Percentiles rank a stretch among this genome's conserved stretches.
These are phyloP conservation scores for Penicillium canescens DNA, from an alignment of 495 filamentous ascomycete genomes.

Conservation along the genomic window DNA sequence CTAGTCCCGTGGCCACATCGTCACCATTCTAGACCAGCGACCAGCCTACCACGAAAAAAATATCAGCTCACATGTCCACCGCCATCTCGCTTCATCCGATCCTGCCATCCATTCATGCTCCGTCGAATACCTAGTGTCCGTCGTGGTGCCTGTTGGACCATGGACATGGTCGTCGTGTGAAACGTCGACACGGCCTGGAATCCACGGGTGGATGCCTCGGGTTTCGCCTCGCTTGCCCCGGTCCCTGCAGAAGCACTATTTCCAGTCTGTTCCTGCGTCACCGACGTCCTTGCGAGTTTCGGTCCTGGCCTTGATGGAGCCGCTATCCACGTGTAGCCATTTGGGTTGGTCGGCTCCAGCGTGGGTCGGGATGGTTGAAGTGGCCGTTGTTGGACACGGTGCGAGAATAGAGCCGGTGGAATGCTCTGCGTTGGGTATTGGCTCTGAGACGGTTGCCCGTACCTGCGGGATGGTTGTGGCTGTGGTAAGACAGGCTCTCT, in stretches of 20 bases:
- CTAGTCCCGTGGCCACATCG: slow-evolving; percentile 1
- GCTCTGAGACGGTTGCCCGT: slow-evolving; percentile 9
- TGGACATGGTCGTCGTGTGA: slow-evolving; percentile 55
- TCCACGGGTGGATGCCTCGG: slow-evolving; percentile 17
- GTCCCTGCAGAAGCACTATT: slow-evolving; percentile 9
- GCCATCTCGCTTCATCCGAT: slow-evolving; percentile 44
- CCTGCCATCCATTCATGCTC: slow-evolving; percentile 58
- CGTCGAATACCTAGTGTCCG: slow-evolving; percentile 60
- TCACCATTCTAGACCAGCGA: slow-evolving; percentile 14
- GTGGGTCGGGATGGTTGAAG: slow-evolving; percentile 37
- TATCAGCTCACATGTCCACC: slow-evolving; percentile 18
- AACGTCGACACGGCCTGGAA: slow-evolving; percentile 45
- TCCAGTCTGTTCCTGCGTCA: slow-evolving; percentile 12
- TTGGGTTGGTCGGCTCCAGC: slow-evolving; percentile 38
- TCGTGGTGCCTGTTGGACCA: slow-evolving; percentile 33
- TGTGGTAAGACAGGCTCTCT: slow-evolving; percentile 10
- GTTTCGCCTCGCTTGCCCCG: slow-evolving; percentile 27
- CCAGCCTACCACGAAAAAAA: slow-evolving; percentile 1
- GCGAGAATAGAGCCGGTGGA: slow-evolving; percentile 27
- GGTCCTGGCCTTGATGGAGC: slow-evolving; percentile 23
- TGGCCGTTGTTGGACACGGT: slow-evolving; percentile 41
- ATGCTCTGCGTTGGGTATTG: slow-evolving; percentile 12
- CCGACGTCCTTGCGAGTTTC: slow-evolving; percentile 23
- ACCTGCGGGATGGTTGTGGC: slow-evolving; percentile 10
- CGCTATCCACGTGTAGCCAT: slow-evolving; percentile 45